A percentile compares a stretch with the other conserved stretches of the same genome.
phyloP scores from a whole-genome alignment of 2,329 filamentous ascomycete genomes.

The Monascus ruber region DNA sequence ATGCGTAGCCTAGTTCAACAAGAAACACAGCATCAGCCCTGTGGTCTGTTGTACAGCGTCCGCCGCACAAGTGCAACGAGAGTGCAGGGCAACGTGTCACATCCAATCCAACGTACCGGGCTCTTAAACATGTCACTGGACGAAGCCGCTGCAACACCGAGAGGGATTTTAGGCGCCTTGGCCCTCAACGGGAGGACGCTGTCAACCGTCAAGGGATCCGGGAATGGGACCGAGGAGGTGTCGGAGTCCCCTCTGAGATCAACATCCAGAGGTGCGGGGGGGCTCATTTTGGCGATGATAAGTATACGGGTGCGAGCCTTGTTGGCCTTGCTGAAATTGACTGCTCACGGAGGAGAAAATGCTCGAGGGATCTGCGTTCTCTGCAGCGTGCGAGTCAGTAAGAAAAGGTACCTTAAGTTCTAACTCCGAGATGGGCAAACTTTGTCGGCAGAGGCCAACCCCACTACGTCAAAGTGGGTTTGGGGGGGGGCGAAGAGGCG shows the following conservation, averaged over 20 bases:
- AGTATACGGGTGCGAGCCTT: not conserved
- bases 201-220: constrained; percentile 47
- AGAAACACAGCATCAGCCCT: too few species aligned
- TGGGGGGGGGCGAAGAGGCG: too few species aligned
- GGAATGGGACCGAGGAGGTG: constrained; percentile 23
- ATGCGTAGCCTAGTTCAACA: constrained; percentile 23
- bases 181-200: constrained; percentile 57
- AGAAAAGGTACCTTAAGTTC: too few species aligned
- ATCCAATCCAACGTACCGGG: constrained; percentile 38
- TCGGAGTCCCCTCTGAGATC: constrained; percentile 24
- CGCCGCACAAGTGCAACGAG: too few species aligned
- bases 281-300: constrained; percentile 14
- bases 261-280: constrained; percentile 17
- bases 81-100: too few species aligned
- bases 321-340: too few species aligned
- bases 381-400: constrained; percentile 1
- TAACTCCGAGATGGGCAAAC: too few species aligned
- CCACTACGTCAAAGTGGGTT: too few species aligned
- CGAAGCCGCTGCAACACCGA: constrained; percentile 63
- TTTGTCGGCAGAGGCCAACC: too few species aligned
- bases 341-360: too few species aligned
- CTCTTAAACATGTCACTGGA: constrained; percentile 78
- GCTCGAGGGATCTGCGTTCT: too few species aligned
- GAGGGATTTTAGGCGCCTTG: constrained; percentile 57
- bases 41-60: too few species aligned